Percentiles rank a stretch among this genome's conserved stretches.
These are phyloP conservation scores for Rhodotorula sp. DNA, from an alignment of 1,284 basidiomycete species.

Conservation along the genomic window DNA sequence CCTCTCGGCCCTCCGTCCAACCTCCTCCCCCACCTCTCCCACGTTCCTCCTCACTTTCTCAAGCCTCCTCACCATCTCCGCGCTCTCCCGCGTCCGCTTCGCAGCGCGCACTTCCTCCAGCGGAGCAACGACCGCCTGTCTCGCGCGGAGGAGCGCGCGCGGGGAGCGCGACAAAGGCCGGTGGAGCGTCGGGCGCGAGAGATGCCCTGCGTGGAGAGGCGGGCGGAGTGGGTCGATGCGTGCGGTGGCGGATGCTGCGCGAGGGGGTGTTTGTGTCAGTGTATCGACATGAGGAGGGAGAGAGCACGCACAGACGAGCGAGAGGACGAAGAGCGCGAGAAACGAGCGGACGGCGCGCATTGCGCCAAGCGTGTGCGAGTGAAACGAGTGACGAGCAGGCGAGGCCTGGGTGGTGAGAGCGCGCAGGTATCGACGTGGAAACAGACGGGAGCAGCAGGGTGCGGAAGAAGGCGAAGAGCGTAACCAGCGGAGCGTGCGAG, in stretches of 20 bases:
- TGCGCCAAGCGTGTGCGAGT: neutral
- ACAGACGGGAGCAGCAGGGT: neutral
- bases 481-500: neutral
- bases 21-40: neutral
- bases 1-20: neutral
- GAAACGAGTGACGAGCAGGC: constrained; percentile 3
- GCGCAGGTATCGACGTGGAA: neutral
- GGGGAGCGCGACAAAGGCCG: neutral
- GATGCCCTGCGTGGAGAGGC: neutral
- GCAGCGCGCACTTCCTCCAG: neutral
- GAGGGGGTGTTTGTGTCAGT: neutral
- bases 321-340: neutral
- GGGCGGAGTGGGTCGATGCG: neutral
- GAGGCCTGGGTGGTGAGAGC: neutral
- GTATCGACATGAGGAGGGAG: neutral
- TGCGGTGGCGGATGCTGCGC: neutral
- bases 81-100: no score
- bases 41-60: neutral
- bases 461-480: neutral
- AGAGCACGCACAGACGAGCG: neutral
- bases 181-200: neutral
- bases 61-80: neutral
- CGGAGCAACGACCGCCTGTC: constrained; percentile 7
- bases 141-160: constrained; percentile 1
- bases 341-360: constrained; percentile 9